Conservation (phyloP, 768 basidiomycete species). For the Bullera alba region DNA sequence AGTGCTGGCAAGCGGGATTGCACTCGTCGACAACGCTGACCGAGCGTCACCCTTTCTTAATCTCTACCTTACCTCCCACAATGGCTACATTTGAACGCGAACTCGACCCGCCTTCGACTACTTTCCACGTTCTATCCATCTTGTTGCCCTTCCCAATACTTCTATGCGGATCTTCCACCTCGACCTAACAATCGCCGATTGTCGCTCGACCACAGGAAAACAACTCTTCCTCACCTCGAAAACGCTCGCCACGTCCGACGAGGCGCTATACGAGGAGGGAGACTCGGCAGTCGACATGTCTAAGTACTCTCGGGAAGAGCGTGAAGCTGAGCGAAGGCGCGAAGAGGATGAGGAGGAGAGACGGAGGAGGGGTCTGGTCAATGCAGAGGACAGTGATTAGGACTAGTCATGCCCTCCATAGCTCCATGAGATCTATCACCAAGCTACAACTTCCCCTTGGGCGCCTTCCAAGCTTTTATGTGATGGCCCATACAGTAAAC, state of each 20-base stretch:
- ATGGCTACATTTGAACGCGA: too few relatives aligned
- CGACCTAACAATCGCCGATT: too few relatives aligned
- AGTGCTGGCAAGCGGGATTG: too few relatives aligned
- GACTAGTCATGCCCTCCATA: not conserved
- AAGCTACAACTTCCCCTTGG: conserved; percentile 2
- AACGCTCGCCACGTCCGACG: conserved; percentile 65
- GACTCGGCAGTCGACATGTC: conserved; percentile 78
- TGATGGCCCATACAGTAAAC: conserved; percentile 13
- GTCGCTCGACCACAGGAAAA: conserved; percentile 69
- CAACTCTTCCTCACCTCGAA: conserved; percentile 83
- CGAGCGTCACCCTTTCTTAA: not conserved
- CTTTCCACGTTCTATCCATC: not conserved
- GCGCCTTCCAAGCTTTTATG: conserved; percentile 19
- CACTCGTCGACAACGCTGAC: too few relatives aligned
- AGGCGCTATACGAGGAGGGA: conserved; percentile 68
- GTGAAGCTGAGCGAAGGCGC: conserved; percentile 48
- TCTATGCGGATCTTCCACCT: too few relatives aligned
- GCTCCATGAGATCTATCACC: not conserved
- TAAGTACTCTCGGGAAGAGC: conserved; percentile 69
- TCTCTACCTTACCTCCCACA: not conserved
- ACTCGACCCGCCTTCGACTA: too few relatives aligned
- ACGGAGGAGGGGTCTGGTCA: conserved; percentile 25
- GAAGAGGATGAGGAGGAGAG: conserved; percentile 65
- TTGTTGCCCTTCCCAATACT: not conserved
- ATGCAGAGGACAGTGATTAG: conserved; percentile 29